Conservation (phyloP, 2,329 filamentous ascomycete genomes). For the Fusarium kyushuense region DNA sequence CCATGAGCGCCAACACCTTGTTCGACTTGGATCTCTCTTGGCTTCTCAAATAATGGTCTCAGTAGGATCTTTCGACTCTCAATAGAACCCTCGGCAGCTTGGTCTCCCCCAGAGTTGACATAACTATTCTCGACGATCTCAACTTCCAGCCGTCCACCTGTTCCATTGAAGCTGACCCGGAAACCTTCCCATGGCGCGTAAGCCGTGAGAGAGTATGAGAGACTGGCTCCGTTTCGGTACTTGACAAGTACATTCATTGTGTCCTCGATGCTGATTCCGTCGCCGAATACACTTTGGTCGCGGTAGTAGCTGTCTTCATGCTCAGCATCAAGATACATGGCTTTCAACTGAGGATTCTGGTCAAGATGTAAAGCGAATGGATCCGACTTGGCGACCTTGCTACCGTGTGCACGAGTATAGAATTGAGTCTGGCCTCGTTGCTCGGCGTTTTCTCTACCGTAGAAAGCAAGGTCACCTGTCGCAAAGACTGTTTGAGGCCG, state of each 20-base stretch:
- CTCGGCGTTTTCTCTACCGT: slow-evolving; percentile 72
- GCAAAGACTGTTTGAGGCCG: slow-evolving; percentile 68
- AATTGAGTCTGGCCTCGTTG: slow-evolving; percentile 63
- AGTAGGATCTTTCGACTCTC: slow-evolving; percentile 63
- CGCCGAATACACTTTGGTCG: slow-evolving; percentile 72
- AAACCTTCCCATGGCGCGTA: slow-evolving; percentile 74
- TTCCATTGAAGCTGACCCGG: slow-evolving; percentile 69
- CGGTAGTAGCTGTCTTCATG: slow-evolving; percentile 72
- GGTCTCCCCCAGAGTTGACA: slow-evolving; percentile 70
- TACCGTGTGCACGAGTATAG: slow-evolving; percentile 64
- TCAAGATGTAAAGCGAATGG: slow-evolving; percentile 70
- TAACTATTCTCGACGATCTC: slow-evolving; percentile 73
- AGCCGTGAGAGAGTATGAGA: slow-evolving; percentile 70
- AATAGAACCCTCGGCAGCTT: slow-evolving; percentile 65
- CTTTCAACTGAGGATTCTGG: slow-evolving; percentile 64
- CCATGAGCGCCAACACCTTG: slow-evolving; percentile 68
- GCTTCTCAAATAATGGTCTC: slow-evolving; percentile 67
- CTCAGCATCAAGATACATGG: slow-evolving; percentile 71
- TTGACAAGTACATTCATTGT: slow-evolving; percentile 71
- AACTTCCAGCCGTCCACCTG: slow-evolving; percentile 68
- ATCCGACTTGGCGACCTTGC: slow-evolving; percentile 63
- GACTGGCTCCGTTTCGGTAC: slow-evolving; percentile 66
- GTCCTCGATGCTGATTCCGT: slow-evolving; percentile 74
- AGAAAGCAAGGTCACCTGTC: slow-evolving; percentile 69
- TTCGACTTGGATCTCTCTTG: slow-evolving; percentile 65